Base-by-base conservation (phyloP, 1,284 basidiomycete genomes). In the Leccinum brunneo-olivaceum region DNA sequence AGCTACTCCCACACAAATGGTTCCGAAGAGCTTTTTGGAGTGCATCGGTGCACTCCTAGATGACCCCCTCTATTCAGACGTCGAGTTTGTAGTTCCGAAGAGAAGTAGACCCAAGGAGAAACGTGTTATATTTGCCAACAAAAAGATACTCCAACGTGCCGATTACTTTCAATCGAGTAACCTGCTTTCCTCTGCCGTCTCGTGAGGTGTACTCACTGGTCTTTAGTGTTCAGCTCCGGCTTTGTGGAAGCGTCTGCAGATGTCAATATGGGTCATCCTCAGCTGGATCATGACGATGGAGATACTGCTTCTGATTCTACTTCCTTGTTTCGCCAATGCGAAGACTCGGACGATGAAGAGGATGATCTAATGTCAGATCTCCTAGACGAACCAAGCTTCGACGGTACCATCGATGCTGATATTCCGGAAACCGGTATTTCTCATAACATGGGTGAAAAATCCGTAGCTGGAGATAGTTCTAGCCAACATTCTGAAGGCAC, bases 61-160 rank as follows among this genome's bases (percentile, higher is more conserved):
- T 53, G 85, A 92, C 57, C 84, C 82, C 33, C 63, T 78, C 11
- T 91, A 91, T 56, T 89, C 84, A 5, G 88, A 91, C 56, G 76
- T 90, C 23, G 82, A 85, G 60, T 91, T 91, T 52, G 65, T 89
- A 18, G 64, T 90, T 16, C 82, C 84, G 0, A 64, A 67, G 39
- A 68, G 74, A 49, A 64, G 67, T 34, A 62, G 61, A 29, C 49
- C 63, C 15, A 63, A 53, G n/a, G 62, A 65, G 29, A 61, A 68
- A 10, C 67, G 71, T 33, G 68, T 58, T 23, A 82, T 87, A 50
- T 81, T 73, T 57, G 88, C 87, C 2, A 78, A 79, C 34, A 77
- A 75, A 53, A 78, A 73, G 56, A 56, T 91, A 28, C 68, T 91
- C n/a, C 67, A 70, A 49, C 69, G 88, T 40, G 76, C 79, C 11